phyloP scores from a whole-genome alignment of 306 rosid species.

The Cucumis sativus region DNA sequence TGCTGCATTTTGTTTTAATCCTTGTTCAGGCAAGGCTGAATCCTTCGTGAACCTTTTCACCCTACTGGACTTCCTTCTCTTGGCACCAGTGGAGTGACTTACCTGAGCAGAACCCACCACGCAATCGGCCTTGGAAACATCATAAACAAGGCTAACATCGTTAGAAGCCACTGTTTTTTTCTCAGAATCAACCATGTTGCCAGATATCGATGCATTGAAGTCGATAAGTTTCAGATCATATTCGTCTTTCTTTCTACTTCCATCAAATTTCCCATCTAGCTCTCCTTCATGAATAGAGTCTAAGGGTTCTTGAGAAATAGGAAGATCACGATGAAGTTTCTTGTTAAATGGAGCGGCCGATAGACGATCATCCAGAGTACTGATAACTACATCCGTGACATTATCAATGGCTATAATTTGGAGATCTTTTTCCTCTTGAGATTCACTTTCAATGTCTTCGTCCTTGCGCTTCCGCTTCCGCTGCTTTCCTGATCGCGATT shows the following conservation, averaged over 20 bases:
- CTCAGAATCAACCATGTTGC: conserved; percentile 27
- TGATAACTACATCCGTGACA: conserved; percentile 26
- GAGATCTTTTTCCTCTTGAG: conserved; percentile 52
- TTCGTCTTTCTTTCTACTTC: conserved; percentile 26
- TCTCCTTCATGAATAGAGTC: conserved; percentile 24
- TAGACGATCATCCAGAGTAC: conserved; percentile 16
- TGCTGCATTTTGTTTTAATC: conserved; percentile 24
- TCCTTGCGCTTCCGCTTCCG: conserved; percentile 48
- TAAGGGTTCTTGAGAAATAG: conserved; percentile 30
- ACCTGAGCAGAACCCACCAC: conserved; percentile 24
- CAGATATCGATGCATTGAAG: conserved; percentile 32
- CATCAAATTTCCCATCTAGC: conserved; percentile 13
- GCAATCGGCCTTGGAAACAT: conserved; percentile 25
- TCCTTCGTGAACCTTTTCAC: conserved; percentile 78
- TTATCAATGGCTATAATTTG: conserved; percentile 28
- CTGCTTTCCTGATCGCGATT: conserved; percentile 43
- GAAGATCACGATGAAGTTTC: background rate
- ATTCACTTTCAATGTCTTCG: conserved; percentile 27
- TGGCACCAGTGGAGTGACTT: conserved; percentile 57
- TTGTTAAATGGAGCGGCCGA: conserved; percentile 24
- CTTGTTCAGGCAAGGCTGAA: conserved; percentile 11
- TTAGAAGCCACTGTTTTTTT: conserved; percentile 26
- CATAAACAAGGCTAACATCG: conserved; percentile 14
- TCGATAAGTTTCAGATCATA: conserved; percentile 67
- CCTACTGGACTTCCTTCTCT: conserved; percentile 68